Conservation (phyloP, 805 yeast species). For the Cyberlindnera sargentensis region DNA sequence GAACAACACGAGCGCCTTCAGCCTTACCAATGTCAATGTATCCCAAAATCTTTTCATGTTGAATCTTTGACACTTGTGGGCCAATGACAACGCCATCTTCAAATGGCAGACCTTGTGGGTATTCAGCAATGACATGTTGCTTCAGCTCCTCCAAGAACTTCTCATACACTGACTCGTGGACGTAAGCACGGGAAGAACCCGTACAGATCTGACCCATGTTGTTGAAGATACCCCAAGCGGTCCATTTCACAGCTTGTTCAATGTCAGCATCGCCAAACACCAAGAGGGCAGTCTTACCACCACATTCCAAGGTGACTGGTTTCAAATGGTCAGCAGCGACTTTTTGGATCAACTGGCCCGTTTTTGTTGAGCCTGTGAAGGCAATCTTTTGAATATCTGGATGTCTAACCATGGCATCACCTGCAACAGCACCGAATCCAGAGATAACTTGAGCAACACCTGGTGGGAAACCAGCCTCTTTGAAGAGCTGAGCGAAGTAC, state of each 20-base stretch:
- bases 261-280: constrained; percentile 42
- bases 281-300: constrained; percentile 44
- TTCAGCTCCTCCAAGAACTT: constrained; percentile 37
- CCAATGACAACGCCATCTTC: constrained; percentile 39
- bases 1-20: constrained; percentile 44
- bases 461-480: constrained; percentile 41
- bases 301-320: constrained; percentile 44
- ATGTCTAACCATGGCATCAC: constrained; percentile 40
- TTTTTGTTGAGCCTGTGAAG: constrained; percentile 48
- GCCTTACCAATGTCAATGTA: constrained; percentile 42
- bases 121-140: constrained; percentile 28
- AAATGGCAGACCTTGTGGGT: constrained; percentile 39
- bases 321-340: constrained; percentile 38
- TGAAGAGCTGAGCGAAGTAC: constrained; percentile 34
- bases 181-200: constrained; percentile 53
- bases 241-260: constrained; percentile 44
- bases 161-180: constrained; percentile 50
- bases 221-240: constrained; percentile 47
- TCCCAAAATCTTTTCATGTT: constrained; percentile 39
- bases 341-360: constrained; percentile 37
- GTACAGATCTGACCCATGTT: constrained; percentile 63
- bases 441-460: constrained; percentile 43
- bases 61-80: constrained; percentile 47
- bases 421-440: constrained; percentile 39
- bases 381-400: constrained; percentile 43